Percentiles rank a stretch among this genome's conserved stretches.
These are phyloP conservation scores for Fusarium concolor DNA, from an alignment of 2,329 filamentous ascomycete species.

Conservation along the genomic window DNA sequence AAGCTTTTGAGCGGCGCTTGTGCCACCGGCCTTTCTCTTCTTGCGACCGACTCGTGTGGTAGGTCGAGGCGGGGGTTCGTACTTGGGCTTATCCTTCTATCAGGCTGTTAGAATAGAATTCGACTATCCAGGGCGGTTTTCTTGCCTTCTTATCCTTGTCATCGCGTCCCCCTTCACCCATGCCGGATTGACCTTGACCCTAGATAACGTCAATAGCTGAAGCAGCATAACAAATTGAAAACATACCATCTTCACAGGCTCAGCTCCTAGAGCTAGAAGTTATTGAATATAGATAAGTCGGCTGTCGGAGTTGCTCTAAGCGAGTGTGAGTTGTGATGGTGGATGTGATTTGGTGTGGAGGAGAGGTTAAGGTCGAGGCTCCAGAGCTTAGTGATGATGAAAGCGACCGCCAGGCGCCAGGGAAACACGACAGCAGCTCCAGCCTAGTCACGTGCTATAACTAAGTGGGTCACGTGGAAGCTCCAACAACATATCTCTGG, in stretches of 20 bases:
- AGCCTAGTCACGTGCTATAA: slow-evolving; percentile 47
- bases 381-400: slow-evolving; percentile 51
- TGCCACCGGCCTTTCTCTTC: slow-evolving; percentile 96
- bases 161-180: slow-evolving; percentile 84
- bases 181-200: slow-evolving; percentile 89
- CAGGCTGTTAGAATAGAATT: slow-evolving; percentile 33
- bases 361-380: slow-evolving; percentile 40
- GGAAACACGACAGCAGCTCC: slow-evolving; percentile 57
- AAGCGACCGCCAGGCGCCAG: slow-evolving; percentile 56
- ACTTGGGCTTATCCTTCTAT: slow-evolving; percentile 99
- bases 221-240: neutral
- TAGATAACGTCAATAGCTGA: slow-evolving; percentile 52
- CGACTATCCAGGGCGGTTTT: neutral
- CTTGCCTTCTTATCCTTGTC: slow-evolving; percentile 94
- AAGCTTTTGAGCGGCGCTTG: slow-evolving; percentile 94
- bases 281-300: slow-evolving; percentile 15
- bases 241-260: slow-evolving; percentile 52
- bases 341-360: slow-evolving; percentile 41
- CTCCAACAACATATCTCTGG: neutral
- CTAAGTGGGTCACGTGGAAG: slow-evolving; percentile 30
- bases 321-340: slow-evolving; percentile 28
- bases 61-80: slow-evolving; percentile 96
- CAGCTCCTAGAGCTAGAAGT: slow-evolving; percentile 47
- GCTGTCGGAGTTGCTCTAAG: slow-evolving; percentile 10
- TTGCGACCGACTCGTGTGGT: slow-evolving; percentile 97